These are phyloP conservation scores for Lactuca sativa DNA, from an alignment of 129 eudicot genomes.

Conservation along the genomic window DNA sequence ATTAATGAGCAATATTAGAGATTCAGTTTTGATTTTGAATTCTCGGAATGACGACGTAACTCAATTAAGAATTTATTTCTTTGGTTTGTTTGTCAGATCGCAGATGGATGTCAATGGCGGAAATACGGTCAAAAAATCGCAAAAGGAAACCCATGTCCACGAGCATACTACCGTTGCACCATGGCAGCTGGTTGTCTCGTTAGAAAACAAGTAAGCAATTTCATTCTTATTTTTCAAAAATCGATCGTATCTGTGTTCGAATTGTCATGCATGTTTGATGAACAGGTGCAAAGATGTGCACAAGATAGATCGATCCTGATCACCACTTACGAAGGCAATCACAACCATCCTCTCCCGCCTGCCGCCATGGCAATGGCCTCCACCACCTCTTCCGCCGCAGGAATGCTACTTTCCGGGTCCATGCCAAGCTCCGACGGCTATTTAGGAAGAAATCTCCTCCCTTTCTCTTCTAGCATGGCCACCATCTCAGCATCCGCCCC, in stretches of 20 bases:
- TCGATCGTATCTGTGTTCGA: too few species aligned
- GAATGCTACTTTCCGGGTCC: slow-evolving; percentile 67
- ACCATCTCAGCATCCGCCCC: slow-evolving; percentile 67
- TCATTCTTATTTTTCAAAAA: neutral
- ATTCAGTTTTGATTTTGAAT: neutral
- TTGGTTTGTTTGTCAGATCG: slow-evolving; percentile 31
- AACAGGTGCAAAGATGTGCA: slow-evolving; percentile 71
- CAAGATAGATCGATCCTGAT: slow-evolving; percentile 54
- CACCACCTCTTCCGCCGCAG: slow-evolving; percentile 60
- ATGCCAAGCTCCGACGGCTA: slow-evolving; percentile 54
- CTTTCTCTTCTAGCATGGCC: slow-evolving; percentile 55
- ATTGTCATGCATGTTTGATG: neutral
- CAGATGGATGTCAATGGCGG: slow-evolving; percentile 67
- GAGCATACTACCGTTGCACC: slow-evolving; percentile 68
- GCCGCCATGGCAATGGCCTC: slow-evolving; percentile 77
- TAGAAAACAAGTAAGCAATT: slow-evolving; percentile 49
- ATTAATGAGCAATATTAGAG: neutral
- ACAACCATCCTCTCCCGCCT: slow-evolving; percentile 77
- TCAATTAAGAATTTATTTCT: neutral
- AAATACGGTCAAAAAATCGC: slow-evolving; percentile 68
- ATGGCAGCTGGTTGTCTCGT: slow-evolving; percentile 65
- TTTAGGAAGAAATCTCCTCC: slow-evolving; percentile 38
- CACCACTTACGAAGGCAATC: slow-evolving; percentile 75
- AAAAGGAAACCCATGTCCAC: slow-evolving; percentile 65
- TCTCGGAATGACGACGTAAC: neutral